Conservation (phyloP, 805 yeast genomes). For the Candida ulmi region DNA sequence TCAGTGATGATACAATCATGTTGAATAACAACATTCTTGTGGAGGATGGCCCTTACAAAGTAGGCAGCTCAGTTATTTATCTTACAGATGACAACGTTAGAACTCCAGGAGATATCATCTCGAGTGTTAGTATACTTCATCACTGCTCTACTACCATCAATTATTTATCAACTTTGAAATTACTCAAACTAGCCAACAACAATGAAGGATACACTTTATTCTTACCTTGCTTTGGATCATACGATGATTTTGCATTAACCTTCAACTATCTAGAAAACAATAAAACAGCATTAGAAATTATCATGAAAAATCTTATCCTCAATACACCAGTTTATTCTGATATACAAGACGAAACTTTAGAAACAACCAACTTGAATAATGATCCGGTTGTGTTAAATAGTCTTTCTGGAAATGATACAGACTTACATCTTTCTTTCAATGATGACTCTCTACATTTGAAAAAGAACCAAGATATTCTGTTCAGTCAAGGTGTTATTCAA, state of each 20-base stretch:
- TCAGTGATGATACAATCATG: slow-evolving; percentile 24
- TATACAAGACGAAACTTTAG: slow-evolving; percentile 28
- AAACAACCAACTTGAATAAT: slow-evolving; percentile 27
- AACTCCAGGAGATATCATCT: slow-evolving; percentile 59
- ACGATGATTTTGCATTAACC: slow-evolving; percentile 60
- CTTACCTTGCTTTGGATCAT: slow-evolving; percentile 71
- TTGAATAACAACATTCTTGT: slow-evolving; percentile 57
- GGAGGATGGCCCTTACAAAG: slow-evolving; percentile 34
- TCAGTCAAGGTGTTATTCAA: slow-evolving; percentile 82
- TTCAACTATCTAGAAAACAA: slow-evolving; percentile 53
- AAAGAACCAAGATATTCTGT: slow-evolving; percentile 59
- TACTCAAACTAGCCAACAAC: slow-evolving; percentile 49
- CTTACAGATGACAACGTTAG: slow-evolving; percentile 53
- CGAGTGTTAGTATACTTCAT: slow-evolving; percentile 57
- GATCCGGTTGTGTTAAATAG: slow-evolving; percentile 18
- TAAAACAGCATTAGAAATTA: slow-evolving; percentile 39
- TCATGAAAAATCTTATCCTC: slow-evolving; percentile 55
- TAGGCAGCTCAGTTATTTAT: slow-evolving; percentile 67
- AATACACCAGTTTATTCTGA: slow-evolving; percentile 67
- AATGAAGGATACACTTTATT: slow-evolving; percentile 66
- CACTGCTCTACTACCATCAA: slow-evolving; percentile 62
- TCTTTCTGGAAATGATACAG: slow-evolving; percentile 11
- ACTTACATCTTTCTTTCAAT: slow-evolving; percentile 16
- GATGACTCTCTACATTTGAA: slow-evolving; percentile 18
- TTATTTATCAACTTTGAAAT: slow-evolving; percentile 45